Percentiles rank a stretch among this genome's conserved stretches.
These are phyloP conservation scores for Leishmania amazonensis DNA, from an alignment of 208 protist genomes.

Conservation along the genomic window DNA sequence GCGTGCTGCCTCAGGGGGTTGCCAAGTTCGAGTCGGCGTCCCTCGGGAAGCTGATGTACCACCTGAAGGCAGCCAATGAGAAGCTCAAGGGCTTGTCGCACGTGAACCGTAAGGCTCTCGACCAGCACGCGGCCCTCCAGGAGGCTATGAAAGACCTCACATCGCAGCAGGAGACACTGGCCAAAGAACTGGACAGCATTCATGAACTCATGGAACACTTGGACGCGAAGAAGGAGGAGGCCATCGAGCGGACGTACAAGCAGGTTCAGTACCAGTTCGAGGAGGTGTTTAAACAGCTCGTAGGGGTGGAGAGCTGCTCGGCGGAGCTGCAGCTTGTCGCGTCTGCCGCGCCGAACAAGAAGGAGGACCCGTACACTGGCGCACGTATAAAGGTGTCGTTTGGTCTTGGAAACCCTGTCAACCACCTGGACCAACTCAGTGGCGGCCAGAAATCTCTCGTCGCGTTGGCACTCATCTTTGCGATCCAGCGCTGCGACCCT, in stretches of 20 bases:
- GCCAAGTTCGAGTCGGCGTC: slow-evolving; percentile 38
- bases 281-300: slow-evolving; percentile 97
- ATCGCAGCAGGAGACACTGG: slow-evolving; percentile 76
- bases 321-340: slow-evolving; percentile 84
- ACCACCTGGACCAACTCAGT: slow-evolving; percentile 94
- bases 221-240: slow-evolving; percentile 97
- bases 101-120: slow-evolving; percentile 98
- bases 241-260: slow-evolving; percentile 98
- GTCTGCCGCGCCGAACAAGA: slow-evolving; percentile 18
- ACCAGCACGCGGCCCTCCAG: slow-evolving; percentile 95
- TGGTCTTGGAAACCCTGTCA: slow-evolving; percentile 71
- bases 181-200: slow-evolving; percentile 92
- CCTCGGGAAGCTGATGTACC: slow-evolving; percentile 80
- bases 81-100: slow-evolving; percentile 92
- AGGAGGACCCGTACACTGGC: slow-evolving; percentile 87
- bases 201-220: slow-evolving; percentile 94
- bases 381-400: slow-evolving; percentile 94
- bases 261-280: slow-evolving; percentile 97
- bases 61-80: slow-evolving; percentile 78
- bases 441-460: slow-evolving; percentile 99
- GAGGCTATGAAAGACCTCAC: slow-evolving; percentile 88
- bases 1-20: slow-evolving; percentile 74
- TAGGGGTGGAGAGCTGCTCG: slow-evolving; percentile 86
- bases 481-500: slow-evolving; percentile 98
- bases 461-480: slow-evolving; percentile 99